phyloP scores from a whole-genome alignment of 192 early-diverging fungal species.

The Allomyces javanicus region DNA sequence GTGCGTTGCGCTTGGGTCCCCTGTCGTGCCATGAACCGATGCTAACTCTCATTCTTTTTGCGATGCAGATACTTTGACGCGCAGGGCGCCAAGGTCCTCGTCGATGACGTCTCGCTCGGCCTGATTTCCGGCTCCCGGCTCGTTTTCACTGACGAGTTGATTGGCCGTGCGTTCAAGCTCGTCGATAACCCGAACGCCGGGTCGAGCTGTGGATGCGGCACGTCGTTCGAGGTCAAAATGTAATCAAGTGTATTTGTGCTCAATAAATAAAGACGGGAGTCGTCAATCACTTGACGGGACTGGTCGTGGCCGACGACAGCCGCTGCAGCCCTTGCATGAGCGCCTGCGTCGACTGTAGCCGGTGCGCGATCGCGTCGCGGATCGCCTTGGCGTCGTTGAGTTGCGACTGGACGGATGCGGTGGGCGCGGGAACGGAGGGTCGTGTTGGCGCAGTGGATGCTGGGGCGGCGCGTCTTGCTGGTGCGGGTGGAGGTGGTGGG shows the following conservation, averaged over 20 bases:
- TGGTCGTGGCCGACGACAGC: too few species aligned
- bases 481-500: too few species aligned
- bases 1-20: slow-evolving; percentile 13
- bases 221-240: slow-evolving; percentile 45
- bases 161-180: slow-evolving; percentile 59
- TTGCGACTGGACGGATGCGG: too few species aligned
- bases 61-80: slow-evolving; percentile 25
- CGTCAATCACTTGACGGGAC: too few species aligned
- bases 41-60: too few species aligned
- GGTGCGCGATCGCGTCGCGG: too few species aligned
- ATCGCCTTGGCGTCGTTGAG: too few species aligned
- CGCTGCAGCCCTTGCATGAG: too few species aligned
- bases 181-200: slow-evolving; percentile 53
- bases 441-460: too few species aligned
- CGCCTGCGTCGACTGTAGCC: too few species aligned
- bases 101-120: slow-evolving; percentile 51
- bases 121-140: slow-evolving; percentile 54
- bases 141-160: slow-evolving; percentile 59
- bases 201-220: slow-evolving; percentile 47
- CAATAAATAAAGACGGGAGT: neutral
- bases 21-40: slow-evolving; percentile 12
- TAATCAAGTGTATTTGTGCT: slow-evolving; percentile 5
- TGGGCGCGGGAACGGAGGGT: too few species aligned
- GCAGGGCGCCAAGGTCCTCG: slow-evolving; percentile 44
- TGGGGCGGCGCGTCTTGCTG: too few species aligned